These are phyloP conservation scores for Metschnikowia borealis DNA, from an alignment of 805 yeast genomes.

Conservation along the genomic window DNA sequence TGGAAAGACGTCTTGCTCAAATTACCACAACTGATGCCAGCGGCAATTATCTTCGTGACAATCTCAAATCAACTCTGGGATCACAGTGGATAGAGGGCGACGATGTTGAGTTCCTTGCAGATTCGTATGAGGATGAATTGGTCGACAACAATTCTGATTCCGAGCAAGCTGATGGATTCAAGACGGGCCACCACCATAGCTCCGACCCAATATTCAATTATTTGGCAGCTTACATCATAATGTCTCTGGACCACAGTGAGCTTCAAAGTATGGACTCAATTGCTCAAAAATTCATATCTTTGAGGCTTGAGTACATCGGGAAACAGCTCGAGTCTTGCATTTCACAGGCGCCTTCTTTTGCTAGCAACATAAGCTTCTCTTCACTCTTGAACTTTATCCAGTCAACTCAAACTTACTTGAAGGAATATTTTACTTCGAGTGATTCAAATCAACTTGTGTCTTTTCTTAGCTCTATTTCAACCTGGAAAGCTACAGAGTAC, in stretches of 20 bases:
- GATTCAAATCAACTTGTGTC: constrained; percentile 14
- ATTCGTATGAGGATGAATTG: constrained; percentile 9
- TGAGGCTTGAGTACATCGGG: constrained; percentile 22
- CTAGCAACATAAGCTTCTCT: constrained; percentile 23
- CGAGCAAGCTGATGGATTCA: not conserved
- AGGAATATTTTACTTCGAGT: constrained; percentile 19
- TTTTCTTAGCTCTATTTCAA: constrained; percentile 13
- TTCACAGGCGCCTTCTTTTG: not conserved
- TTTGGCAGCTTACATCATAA: constrained; percentile 29
- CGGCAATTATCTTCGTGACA: not conserved
- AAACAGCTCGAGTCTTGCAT: not conserved
- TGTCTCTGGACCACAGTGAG: constrained; percentile 18
- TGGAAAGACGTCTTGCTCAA: constrained; percentile 25
- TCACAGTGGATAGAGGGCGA: constrained; percentile 15
- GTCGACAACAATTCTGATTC: constrained; percentile 13
- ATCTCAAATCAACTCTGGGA: not conserved
- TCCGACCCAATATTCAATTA: constrained; percentile 27
- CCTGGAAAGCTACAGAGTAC: constrained; percentile 26
- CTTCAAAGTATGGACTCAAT: constrained; percentile 19
- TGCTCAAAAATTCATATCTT: constrained; percentile 21
- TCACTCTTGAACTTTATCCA: constrained; percentile 31
- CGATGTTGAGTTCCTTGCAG: constrained; percentile 17
- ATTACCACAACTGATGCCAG: constrained; percentile 16
- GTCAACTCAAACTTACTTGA: constrained; percentile 27
- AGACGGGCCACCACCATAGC: not conserved